Conservation (phyloP, 2,329 filamentous ascomycete species). For the Colletotrichum neosansevieriae region DNA sequence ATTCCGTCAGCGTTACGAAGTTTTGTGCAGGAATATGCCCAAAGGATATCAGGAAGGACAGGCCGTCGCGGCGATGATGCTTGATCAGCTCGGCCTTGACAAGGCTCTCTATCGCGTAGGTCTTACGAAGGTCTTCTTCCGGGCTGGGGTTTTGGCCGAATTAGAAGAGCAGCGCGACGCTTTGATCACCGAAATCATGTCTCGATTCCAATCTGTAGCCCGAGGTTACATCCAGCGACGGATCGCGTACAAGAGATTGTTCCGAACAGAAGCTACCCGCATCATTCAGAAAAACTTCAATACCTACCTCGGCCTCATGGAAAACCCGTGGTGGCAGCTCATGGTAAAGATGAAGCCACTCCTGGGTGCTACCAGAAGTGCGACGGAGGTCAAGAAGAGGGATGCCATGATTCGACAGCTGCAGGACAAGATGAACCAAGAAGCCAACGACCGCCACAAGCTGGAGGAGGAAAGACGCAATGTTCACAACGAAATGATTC, state of each 20-base stretch:
- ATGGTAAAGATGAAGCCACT: slow-evolving; percentile 96
- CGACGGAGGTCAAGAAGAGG: slow-evolving; percentile 92
- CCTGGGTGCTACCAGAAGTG: slow-evolving; percentile 90
- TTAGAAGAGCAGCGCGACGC: slow-evolving; percentile 95
- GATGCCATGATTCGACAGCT: slow-evolving; percentile 94
- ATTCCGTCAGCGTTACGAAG: slow-evolving; percentile 95
- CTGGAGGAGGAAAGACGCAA: slow-evolving; percentile 93
- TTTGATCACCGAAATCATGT: slow-evolving; percentile 93
- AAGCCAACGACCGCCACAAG: slow-evolving; percentile 79
- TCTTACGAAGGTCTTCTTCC: slow-evolving; percentile 97
- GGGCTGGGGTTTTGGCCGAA: slow-evolving; percentile 94
- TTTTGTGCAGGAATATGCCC: slow-evolving; percentile 89
- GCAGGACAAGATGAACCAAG: slow-evolving; percentile 83
- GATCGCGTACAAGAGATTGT: slow-evolving; percentile 91
- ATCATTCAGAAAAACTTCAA: slow-evolving; percentile 97
- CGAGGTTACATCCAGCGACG: slow-evolving; percentile 90
- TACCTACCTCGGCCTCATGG: slow-evolving; percentile 88
- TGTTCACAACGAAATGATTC: slow-evolving; percentile 86
- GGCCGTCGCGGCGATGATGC: slow-evolving; percentile 84
- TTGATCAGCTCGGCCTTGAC: slow-evolving; percentile 90
- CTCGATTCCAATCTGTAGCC: slow-evolving; percentile 90
- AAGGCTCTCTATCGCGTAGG: slow-evolving; percentile 90
- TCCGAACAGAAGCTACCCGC: slow-evolving; percentile 91
- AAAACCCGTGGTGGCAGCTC: slow-evolving; percentile 97
- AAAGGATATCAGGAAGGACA: slow-evolving; percentile 94